A percentile compares a stretch with the other conserved stretches of the same genome.
Conservation (phyloP, 176 grass and related monocot genomes). For the Canna indica region DNA sequence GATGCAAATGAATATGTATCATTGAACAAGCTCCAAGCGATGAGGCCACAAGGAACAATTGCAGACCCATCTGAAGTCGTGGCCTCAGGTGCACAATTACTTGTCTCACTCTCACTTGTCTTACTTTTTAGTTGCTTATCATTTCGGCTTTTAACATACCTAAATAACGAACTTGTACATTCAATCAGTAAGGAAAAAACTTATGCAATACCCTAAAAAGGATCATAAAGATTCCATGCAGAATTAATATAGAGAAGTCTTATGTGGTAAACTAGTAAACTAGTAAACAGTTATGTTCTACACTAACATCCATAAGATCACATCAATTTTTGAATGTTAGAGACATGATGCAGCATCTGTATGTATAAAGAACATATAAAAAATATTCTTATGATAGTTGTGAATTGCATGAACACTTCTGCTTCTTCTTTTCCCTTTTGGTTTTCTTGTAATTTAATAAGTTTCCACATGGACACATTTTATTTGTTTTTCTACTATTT, state of each 20-base stretch:
- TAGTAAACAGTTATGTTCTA: too few relatives aligned
- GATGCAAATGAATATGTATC: slow-evolving; percentile 58
- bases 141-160: slow-evolving; percentile 74
- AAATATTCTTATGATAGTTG: too few relatives aligned
- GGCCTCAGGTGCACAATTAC: slow-evolving; percentile 61
- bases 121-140: slow-evolving; percentile 60
- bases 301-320: too few relatives aligned
- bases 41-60: slow-evolving; percentile 84
- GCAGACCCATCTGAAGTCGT: slow-evolving; percentile 32
- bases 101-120: slow-evolving; percentile 28
- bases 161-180: slow-evolving; percentile 14
- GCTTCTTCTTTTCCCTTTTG: too few relatives aligned
- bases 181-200: background rate
- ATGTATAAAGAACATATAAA: too few relatives aligned
- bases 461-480: too few relatives aligned
- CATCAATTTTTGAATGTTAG: too few relatives aligned
- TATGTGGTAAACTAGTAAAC: too few relatives aligned
- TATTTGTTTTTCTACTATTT: background rate
- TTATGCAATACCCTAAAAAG: background rate
- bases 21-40: slow-evolving; percentile 92
- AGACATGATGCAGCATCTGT: too few relatives aligned
- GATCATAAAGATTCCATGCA: background rate
- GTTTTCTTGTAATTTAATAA: too few relatives aligned
- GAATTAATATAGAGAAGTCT: too few relatives aligned
- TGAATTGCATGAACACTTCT: too few relatives aligned